Evolutionary conservation across 2,329 filamentous ascomycete genomes (phyloP).

Genomic region (Calonectria hongkongensis): DNA sequence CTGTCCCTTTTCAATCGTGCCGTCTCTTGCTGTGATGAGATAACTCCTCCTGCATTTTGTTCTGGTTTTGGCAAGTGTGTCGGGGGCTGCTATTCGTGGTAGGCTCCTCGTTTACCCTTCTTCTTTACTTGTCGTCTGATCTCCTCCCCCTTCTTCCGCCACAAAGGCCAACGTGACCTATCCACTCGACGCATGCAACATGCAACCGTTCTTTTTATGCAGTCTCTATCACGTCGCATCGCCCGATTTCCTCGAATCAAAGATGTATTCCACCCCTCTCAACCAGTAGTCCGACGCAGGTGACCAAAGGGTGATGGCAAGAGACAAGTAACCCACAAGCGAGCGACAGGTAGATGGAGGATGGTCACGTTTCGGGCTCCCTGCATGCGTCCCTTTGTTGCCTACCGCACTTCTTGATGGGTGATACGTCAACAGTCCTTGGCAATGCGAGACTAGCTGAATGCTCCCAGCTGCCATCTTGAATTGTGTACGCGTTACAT

Average conservation of each 20-base stretch:
- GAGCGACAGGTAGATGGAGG: too few relatives aligned
- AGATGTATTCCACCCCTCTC: not conserved
- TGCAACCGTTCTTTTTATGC: constrained; percentile 1
- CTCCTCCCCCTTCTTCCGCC: not conserved
- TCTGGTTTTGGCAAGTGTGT: not conserved
- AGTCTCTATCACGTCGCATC: not conserved
- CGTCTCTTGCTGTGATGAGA: not conserved
- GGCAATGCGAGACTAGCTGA: not conserved
- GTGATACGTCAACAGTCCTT: not conserved
- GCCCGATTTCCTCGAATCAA: constrained; percentile 3
- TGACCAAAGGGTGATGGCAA: not conserved
- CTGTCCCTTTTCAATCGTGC: not conserved
- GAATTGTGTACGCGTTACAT: too few relatives aligned
- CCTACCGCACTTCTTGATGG: not conserved
- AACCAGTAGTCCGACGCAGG: not conserved
- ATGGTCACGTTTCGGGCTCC: not conserved
- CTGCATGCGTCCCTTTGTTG: too few relatives aligned
- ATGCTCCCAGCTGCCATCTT: not conserved
- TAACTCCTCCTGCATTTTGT: not conserved
- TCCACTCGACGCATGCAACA: not conserved
- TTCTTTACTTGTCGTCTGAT: not conserved
- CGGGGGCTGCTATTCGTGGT: not conserved
- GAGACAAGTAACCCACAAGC: not conserved
- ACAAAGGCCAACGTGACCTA: not conserved
- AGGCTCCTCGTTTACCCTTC: not conserved